These are phyloP conservation scores for Hylodesmum podocarpum DNA, from an alignment of 306 rosid species.

Conservation along the genomic window DNA sequence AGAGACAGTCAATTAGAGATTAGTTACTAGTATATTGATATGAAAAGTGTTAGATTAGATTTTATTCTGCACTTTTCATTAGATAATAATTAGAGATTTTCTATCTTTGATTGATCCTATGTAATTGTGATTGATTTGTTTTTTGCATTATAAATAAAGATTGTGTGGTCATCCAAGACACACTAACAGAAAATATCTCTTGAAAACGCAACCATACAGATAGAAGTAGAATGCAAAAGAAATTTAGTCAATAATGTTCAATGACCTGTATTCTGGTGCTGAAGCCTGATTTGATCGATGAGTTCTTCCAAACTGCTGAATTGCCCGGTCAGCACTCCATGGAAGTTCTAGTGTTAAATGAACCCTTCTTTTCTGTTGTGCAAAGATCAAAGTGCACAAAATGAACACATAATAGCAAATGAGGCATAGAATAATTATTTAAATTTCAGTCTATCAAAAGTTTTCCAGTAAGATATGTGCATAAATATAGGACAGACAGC, in stretches of 20 bases:
- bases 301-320: slow-evolving; percentile 99
- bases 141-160: no score
- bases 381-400: slow-evolving; percentile 19
- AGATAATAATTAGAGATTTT: no score
- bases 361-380: slow-evolving; percentile 85
- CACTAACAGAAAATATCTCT: no score
- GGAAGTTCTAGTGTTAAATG: slow-evolving; percentile 97
- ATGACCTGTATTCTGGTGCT: slow-evolving; percentile 95
- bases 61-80: no score
- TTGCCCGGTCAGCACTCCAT: slow-evolving; percentile 99
- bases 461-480: slow-evolving; percentile 7
- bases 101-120: no score
- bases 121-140: no score
- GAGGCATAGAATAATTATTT: slow-evolving; percentile 15
- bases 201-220: slow-evolving; percentile 22
- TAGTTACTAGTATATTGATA: background rate
- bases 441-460: slow-evolving; percentile 1
- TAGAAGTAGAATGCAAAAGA: background rate
- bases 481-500: slow-evolving; percentile 14
- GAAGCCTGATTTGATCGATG: slow-evolving; percentile 99
- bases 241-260: slow-evolving; percentile 17
- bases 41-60: no score
- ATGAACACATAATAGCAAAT: slow-evolving; percentile 19
- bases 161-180: no score
- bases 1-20: background rate